Evolutionary conservation across 345 rosid species (phyloP).

Genomic region (Populus euphratica): DNA sequence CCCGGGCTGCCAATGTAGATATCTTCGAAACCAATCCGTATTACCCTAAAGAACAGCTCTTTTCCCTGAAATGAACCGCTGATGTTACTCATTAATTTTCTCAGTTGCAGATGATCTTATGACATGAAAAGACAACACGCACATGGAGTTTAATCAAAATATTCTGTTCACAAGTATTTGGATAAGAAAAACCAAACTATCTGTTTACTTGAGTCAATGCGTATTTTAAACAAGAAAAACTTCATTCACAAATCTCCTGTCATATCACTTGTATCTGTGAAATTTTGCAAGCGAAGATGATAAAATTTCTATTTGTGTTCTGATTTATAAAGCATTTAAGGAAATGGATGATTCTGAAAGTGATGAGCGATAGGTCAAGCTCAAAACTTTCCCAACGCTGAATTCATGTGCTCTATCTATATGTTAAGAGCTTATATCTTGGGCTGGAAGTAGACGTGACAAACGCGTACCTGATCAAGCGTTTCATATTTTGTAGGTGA

Average conservation of each 20-base stretch:
- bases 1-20: constrained; percentile 56
- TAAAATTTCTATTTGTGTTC: not conserved
- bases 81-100: not conserved
- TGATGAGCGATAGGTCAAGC: not conserved
- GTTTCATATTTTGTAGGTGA: constrained; percentile 82
- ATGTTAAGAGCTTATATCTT: not conserved
- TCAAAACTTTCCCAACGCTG: not conserved
- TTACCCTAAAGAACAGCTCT: constrained; percentile 77
- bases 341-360: not conserved
- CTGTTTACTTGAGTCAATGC: not conserved
- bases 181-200: not conserved
- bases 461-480: constrained; percentile 68
- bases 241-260: not conserved
- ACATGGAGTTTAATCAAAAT: not conserved
- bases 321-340: not conserved
- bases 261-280: not conserved
- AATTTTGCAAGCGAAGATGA: not conserved
- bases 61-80: constrained; percentile 40
- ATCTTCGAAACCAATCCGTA: constrained; percentile 73
- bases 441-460: not conserved
- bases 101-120: not conserved
- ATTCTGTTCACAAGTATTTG: not conserved
- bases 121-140: not conserved
- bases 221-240: not conserved
- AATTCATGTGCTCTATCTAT: not conserved